Evolutionary conservation across 305 asterid genomes (phyloP).

Genomic region (Lippia alba): DNA sequence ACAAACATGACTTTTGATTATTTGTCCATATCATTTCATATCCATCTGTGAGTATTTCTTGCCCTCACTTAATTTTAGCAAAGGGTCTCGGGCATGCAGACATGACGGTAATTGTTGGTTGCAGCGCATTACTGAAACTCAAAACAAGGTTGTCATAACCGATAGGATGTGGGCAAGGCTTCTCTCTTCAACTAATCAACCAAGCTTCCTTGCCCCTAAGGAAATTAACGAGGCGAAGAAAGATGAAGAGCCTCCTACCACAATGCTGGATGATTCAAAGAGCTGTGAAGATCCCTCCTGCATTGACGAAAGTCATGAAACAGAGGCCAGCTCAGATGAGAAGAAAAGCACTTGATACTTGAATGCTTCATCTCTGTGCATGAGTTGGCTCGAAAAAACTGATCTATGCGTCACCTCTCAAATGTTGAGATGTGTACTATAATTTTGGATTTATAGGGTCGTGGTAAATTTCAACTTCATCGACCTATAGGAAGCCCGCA

Average conservation of each 20-base stretch:
- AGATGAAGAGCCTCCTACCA: slow-evolving; percentile 42
- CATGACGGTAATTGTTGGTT: slow-evolving; percentile 20
- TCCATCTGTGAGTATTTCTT: neutral
- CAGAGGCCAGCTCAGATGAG: slow-evolving; percentile 22
- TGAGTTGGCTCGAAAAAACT: slow-evolving; percentile 22
- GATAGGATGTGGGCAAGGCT: slow-evolving; percentile 89
- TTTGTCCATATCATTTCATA: neutral
- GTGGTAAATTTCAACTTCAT: slow-evolving; percentile 50
- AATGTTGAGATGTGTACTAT: slow-evolving; percentile 34
- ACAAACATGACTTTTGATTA: neutral
- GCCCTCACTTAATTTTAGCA: neutral
- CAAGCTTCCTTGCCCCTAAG: slow-evolving; percentile 57
- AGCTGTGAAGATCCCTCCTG: slow-evolving; percentile 36
- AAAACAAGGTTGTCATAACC: slow-evolving; percentile 68
- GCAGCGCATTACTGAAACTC: slow-evolving; percentile 69
- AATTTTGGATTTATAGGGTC: slow-evolving; percentile 44
- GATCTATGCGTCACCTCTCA: slow-evolving; percentile 32
- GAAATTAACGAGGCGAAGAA: slow-evolving; percentile 39
- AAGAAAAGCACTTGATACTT: slow-evolving; percentile 27
- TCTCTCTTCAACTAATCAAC: slow-evolving; percentile 73
- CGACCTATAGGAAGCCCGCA: slow-evolving; percentile 51
- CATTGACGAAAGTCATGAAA: slow-evolving; percentile 42
- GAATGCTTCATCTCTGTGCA: slow-evolving; percentile 25
- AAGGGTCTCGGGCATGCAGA: neutral
- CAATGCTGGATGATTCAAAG: slow-evolving; percentile 50